Base-by-base conservation (phyloP, 768 basidiomycete genomes). In the Boletus subcaerulescens region DNA sequence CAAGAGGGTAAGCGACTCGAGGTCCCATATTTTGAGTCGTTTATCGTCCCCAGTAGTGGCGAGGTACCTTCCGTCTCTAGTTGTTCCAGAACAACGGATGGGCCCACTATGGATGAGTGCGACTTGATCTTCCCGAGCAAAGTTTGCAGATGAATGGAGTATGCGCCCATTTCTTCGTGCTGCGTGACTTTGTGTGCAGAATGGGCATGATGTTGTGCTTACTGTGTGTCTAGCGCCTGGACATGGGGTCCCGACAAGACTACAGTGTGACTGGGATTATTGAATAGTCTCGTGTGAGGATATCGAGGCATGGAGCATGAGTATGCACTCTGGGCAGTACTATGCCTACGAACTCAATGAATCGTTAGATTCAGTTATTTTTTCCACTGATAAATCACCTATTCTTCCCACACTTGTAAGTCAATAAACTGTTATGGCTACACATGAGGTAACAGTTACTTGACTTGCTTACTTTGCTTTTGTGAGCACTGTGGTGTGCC, bases 31-130 rank as follows among this genome's bases (percentile, higher is more conserved):
- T 59, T 81, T 86, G 61, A 98, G 73, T 49, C 71, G 70, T 71
- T 98, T 98, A 70, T 94, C 90, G 50, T 96, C 93, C 9, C 82
- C 85, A 0, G 77, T 73, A 3, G 87, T 87, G 5, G 82, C 80
- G 15, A 93, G 69, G 60, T 84, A 78, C 31, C 57, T 68, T 50
- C 70, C 74, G 0, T 69, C 68, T 7, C 57, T 48, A 61, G 83
- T 81, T 5, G 85, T 66, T 1, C 80, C 83, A 17, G 80, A 78
- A 60, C 82, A 86, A 47, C 82, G 76, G 43, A 91, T 73, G 4
- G 82, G 81, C 0, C 85, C 85, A 8, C 80, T 74, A 56, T 79
- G 79, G 20, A 75, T 39, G 3, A 79, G 40, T 5, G 58, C 62
- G 8, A 68, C 68, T 45, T 67, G 68, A 22, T 73, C 66, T 13